A percentile compares a stretch with the other conserved stretches of the same genome.
These are phyloP conservation scores for Gymnopilus junonius DNA, from an alignment of 768 basidiomycete genomes.

Conservation along the genomic window DNA sequence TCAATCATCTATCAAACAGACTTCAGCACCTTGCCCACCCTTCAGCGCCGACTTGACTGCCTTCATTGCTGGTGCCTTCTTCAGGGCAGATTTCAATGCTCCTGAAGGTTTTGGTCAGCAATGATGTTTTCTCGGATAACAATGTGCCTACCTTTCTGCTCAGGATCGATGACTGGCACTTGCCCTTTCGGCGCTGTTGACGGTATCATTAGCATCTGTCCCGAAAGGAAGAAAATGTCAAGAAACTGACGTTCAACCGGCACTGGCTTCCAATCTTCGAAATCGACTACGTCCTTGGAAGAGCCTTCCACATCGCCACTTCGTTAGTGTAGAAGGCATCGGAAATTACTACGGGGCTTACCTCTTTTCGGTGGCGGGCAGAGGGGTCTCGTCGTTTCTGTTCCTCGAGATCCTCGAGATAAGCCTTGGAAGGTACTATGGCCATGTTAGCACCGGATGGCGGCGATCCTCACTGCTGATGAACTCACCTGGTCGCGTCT, in stretches of 20 bases:
- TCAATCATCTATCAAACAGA: background rate
- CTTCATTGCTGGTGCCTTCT: conserved; percentile 11
- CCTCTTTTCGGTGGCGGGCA: conserved; percentile 14
- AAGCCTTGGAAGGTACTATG: conserved; percentile 1
- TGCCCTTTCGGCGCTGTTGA: background rate
- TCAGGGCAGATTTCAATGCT: conserved; percentile 21
- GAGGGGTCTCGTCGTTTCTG: conserved; percentile 8
- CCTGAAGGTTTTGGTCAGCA: background rate
- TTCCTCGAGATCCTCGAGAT: conserved; percentile 12
- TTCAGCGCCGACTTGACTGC: conserved; percentile 29
- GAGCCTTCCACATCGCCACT: background rate
- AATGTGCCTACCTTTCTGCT: conserved; percentile 12
- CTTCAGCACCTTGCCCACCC: conserved; percentile 7
- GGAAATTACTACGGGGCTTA: background rate
- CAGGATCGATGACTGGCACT: background rate
- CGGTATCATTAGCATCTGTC: background rate
- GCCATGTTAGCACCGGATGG: background rate
- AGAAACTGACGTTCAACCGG: conserved; percentile 3
- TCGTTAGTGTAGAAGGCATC: background rate
- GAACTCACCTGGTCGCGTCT: conserved; percentile 14
- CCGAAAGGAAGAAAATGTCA: background rate
- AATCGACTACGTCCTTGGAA: conserved; percentile 12
- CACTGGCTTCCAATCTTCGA: conserved; percentile 19
- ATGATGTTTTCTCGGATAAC: background rate
- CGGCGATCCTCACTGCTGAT: background rate